phyloP scores from a whole-genome alignment of 345 rosid genomes.

The Rubroshorea leprosula region DNA sequence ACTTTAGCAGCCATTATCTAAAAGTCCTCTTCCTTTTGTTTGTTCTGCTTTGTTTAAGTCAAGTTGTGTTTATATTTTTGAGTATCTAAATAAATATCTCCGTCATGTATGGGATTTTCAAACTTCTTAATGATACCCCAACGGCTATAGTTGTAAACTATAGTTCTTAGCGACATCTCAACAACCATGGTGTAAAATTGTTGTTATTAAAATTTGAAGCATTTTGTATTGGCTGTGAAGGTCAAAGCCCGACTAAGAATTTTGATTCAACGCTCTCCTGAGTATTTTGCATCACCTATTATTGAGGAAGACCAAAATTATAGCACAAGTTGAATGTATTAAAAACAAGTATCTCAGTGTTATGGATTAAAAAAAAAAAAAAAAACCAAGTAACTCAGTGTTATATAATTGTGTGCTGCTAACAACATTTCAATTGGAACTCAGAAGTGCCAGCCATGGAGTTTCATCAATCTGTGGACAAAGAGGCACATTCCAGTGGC shows the following conservation, averaged over 20 bases:
- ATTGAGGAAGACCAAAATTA: not conserved
- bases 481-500: slow-evolving; percentile 14
- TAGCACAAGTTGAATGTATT: not conserved
- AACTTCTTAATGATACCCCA: too few species aligned
- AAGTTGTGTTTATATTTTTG: not conserved
- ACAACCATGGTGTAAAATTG: too few species aligned
- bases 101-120: too few species aligned
- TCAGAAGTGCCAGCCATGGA: not conserved
- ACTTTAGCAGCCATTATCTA: not conserved
- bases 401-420: not conserved
- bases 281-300: not conserved
- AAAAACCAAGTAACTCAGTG: not conserved
- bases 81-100: too few species aligned
- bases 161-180: too few species aligned
- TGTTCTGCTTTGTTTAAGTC: not conserved
- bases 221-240: too few species aligned
- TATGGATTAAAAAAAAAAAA: too few species aligned
- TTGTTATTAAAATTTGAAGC: too few species aligned
- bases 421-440: not conserved
- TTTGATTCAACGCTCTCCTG: not conserved
- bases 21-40: not conserved
- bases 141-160: too few species aligned
- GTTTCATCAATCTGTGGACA: not conserved
- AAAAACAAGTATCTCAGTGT: not conserved
- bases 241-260: too few species aligned